Evolutionary conservation across 106 monocot genomes (phyloP).

Genomic region (Allium cepa): DNA sequence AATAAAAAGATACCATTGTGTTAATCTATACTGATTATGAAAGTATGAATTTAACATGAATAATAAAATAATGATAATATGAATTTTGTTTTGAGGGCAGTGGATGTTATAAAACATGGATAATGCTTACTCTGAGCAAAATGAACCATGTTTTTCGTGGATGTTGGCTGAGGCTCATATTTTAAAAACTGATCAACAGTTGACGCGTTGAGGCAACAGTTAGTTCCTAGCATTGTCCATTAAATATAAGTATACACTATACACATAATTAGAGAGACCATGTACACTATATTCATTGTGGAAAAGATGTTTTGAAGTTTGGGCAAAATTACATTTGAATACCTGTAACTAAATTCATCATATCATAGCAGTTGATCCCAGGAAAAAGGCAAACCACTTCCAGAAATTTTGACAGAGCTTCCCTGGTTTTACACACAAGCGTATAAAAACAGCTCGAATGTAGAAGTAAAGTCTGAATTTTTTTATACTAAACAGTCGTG

Average conservation of each 20-base stretch:
- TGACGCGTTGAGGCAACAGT: conserved; percentile 60
- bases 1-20: background rate
- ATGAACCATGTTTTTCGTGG: conserved; percentile 53
- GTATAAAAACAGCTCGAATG: background rate
- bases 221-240: conserved; percentile 15
- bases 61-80: background rate
- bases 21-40: background rate
- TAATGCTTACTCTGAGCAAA: conserved; percentile 39
- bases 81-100: background rate
- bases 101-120: background rate
- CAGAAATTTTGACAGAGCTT: conserved; percentile 19
- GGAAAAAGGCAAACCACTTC: conserved; percentile 30
- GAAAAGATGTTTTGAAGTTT: background rate
- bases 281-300: too few species aligned
- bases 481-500: background rate
- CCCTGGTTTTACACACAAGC: conserved; percentile 11
- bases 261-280: background rate
- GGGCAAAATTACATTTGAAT: conserved; percentile 17
- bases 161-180: conserved; percentile 44
- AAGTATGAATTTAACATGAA: background rate
- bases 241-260: background rate
- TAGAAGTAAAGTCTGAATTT: background rate
- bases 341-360: conserved; percentile 60
- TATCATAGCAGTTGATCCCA: conserved; percentile 51
- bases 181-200: conserved; percentile 25